A percentile compares a stretch with the other conserved stretches of the same genome.
Evolutionary conservation across 257 asterid genomes (phyloP).

Genomic region (Ehretia macrophylla): DNA sequence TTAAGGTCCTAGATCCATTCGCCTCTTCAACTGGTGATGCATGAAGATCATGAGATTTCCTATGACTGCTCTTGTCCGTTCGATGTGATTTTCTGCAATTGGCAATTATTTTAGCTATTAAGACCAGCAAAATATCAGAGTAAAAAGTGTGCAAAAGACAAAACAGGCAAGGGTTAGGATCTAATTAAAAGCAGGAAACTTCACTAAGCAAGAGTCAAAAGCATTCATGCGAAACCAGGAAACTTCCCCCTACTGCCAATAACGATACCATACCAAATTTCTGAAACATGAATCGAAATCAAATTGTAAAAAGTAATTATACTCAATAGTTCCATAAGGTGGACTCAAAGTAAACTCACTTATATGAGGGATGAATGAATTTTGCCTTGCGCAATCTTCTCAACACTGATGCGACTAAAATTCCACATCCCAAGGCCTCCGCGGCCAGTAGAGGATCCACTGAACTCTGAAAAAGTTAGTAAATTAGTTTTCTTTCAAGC

Average conservation of each 20-base stretch:
- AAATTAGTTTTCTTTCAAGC: conserved; percentile 2
- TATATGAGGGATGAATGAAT: conserved; percentile 41
- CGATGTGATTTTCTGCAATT: conserved; percentile 46
- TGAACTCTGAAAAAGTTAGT: conserved; percentile 55
- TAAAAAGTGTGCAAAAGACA: background rate
- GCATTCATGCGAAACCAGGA: too few relatives aligned
- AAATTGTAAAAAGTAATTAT: background rate
- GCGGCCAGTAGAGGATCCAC: conserved; percentile 65
- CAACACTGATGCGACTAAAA: conserved; percentile 43
- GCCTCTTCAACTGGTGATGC: conserved; percentile 31
- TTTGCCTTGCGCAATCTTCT: conserved; percentile 37
- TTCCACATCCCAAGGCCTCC: conserved; percentile 60
- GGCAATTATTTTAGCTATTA: conserved; percentile 9
- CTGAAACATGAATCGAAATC: background rate
- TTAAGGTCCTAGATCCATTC: conserved; percentile 24
- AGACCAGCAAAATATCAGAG: background rate
- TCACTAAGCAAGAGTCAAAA: background rate
- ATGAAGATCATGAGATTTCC: conserved; percentile 23
- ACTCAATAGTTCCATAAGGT: background rate
- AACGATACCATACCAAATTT: too few relatives aligned
- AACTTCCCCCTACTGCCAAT: too few relatives aligned
- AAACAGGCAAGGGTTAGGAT: background rate
- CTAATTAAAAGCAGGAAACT: background rate
- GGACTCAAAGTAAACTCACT: conserved; percentile 37
- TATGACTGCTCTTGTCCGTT: conserved; percentile 24